These are phyloP conservation scores for Mycena galericulata DNA, from an alignment of 768 basidiomycete species.

Conservation along the genomic window DNA sequence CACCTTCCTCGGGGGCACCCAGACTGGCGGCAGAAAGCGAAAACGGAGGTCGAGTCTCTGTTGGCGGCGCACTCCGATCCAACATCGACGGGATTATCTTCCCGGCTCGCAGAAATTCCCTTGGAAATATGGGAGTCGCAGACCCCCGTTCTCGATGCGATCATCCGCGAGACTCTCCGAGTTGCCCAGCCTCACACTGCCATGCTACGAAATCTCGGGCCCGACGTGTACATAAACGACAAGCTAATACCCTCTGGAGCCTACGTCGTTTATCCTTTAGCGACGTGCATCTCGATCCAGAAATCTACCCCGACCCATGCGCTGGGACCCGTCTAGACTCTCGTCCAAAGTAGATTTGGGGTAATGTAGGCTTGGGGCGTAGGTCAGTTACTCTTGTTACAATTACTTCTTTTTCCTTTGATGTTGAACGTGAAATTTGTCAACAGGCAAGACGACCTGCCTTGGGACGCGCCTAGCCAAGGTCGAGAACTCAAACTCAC, in stretches of 20 bases:
- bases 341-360: conserved; percentile 62
- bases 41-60: conserved; percentile 68
- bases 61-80: conserved; percentile 55
- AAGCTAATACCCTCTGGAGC: conserved; percentile 79
- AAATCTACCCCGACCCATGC: conserved; percentile 82
- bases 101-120: conserved; percentile 68
- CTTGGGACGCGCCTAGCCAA: conserved; percentile 82
- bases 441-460: conserved; percentile 74
- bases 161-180: conserved; percentile 83
- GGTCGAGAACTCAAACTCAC: conserved; percentile 80
- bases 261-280: conserved; percentile 83
- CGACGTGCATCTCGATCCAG: conserved; percentile 80
- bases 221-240: conserved; percentile 75
- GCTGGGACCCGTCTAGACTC: conserved; percentile 73
- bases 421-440: conserved; percentile 25
- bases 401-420: conserved; percentile 26
- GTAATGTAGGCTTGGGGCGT: conserved; percentile 86
- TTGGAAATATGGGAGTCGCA: conserved; percentile 77
- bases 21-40: conserved; percentile 73
- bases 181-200: conserved; percentile 85
- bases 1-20: conserved; percentile 76
- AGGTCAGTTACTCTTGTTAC: conserved; percentile 69
- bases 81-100: conserved; percentile 50
- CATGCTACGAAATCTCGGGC: conserved; percentile 84
- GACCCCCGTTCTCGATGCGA: conserved; percentile 77